phyloP scores from a whole-genome alignment of 2,329 filamentous ascomycete species.

The Ophiostoma pallidulum region DNA sequence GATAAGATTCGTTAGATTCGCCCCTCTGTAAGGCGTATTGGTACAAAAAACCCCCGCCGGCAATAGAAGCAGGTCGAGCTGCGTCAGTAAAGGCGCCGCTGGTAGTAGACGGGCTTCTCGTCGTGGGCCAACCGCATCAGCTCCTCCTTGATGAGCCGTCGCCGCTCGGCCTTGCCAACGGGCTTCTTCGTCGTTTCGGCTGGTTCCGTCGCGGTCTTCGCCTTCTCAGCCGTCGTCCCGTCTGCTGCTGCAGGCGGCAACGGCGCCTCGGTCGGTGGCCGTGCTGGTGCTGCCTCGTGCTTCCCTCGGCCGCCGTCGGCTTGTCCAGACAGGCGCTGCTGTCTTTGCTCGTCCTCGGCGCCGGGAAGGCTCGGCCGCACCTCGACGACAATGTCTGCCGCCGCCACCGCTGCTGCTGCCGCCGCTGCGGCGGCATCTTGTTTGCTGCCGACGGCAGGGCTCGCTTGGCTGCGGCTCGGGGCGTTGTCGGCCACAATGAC shows the following conservation, averaged over 20 bases:
- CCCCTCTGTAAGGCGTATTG: no score
- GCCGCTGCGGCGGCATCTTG: no score
- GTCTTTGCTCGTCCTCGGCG: slow-evolving; percentile 6
- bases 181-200: slow-evolving; percentile 30
- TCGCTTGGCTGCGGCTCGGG: slow-evolving; percentile 16
- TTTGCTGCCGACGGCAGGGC: slow-evolving; percentile 15
- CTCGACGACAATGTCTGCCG: no score
- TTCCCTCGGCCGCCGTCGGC: slow-evolving; percentile 7
- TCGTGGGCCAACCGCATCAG: slow-evolving; percentile 14
- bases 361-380: slow-evolving; percentile 27
- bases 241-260: not conserved
- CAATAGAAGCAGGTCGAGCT: not conserved
- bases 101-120: slow-evolving; percentile 38
- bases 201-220: slow-evolving; percentile 17
- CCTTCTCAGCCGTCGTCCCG: not conserved
- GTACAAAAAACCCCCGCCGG: not conserved
- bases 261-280: no score
- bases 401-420: no score
- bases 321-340: not conserved
- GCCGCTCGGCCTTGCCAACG: slow-evolving; percentile 42
- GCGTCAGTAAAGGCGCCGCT: slow-evolving; percentile 42
- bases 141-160: slow-evolving; percentile 35
- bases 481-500: slow-evolving; percentile 1
- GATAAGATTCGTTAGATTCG: no score
- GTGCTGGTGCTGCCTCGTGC: no score